Base-by-base conservation (phyloP, 2,329 filamentous ascomycete species). In the Neofusicoccum umdonicola region DNA sequence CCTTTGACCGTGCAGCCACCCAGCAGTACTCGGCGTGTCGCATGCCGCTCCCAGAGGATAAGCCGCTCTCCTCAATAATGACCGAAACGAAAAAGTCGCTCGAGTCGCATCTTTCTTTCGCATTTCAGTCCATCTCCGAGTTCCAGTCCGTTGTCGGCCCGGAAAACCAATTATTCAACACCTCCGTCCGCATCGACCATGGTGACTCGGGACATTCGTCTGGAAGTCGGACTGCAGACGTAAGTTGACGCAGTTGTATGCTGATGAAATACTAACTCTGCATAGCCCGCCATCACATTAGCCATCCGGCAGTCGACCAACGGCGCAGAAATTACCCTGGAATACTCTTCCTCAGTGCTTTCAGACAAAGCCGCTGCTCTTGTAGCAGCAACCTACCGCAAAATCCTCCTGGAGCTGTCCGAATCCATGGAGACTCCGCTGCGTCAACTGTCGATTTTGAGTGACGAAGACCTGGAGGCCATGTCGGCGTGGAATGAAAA, bases 81-180 rank as follows among this genome's bases (percentile, higher is more conserved):
- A 41, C 51, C 34, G 35, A 22, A 54, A 41, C 34, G 11, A 54
- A 41, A 41, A 11, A 54, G 51, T 9, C 51, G 6, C 31, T 54
- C n/a, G 34, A 39, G 17, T 51, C 47, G 47, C 34, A 27, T 17
- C n/a, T 54, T 39, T 22, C 51, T 54, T 54, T 54, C 51, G 11
- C 51, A 5, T 54, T 54, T 41, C 51, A 41, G 51, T 41, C 34
- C 15, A 19, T 12, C 9, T 39, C 51, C 17, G 51, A 54, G 51
- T 54, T 54, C 35, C 34, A 54, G 8, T 39, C 51, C 35, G n/a
- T 54, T 54, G 7, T 54, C 19, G 51, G 51, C 35, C 9, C n/a
- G 15, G 35, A 54, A 54, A 54, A 41, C 51, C 51, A 54, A 41
- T 11, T 54, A 22, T 54, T 54, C 51, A 54, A 54, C 34, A 54